Base-by-base conservation (phyloP, 2,329 filamentous ascomycete genomes). In the Thielaviopsis euricoi region DNA sequence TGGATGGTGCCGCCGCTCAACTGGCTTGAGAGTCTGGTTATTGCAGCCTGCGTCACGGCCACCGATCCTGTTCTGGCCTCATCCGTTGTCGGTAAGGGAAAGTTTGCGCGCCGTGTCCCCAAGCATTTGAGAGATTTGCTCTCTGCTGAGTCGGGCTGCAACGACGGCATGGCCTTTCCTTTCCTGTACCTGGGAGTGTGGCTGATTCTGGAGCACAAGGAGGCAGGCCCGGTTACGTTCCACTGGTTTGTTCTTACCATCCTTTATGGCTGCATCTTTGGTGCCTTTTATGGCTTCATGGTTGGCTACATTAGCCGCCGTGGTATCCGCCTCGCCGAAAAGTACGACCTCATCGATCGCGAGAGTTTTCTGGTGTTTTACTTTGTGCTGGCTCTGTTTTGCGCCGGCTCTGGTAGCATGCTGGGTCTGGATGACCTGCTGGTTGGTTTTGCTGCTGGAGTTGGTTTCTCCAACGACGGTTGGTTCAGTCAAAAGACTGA, bases 401-500 rank as follows among this genome's bases (percentile, higher is more conserved):
- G 89, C 67, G 93, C 93, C 60, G 93, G 93, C 19, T 91, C 91
- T 0, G 93, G 93, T 29, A 89, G 89, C 70, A 80, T 96, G 60
- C 74, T 98, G 51, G 93, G 93, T 54, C 78, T 96, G 65, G 93
- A 98, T 69, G 93, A 98, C 70, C 73, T 98, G 55, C 80, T 98
- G 3, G 88, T 98, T 46, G 93, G 93, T 46, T 98, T 98, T 66
- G 85, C 91, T 15, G 89, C 87, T 58, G 93, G 93, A 59, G 93
- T 98, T n/a, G 93, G 93, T 57, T 98, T 98, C 75, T 96, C 90
- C 64, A 98, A 98, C 70, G 93, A 98, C 67, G 93, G 93, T 63
- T 98, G 93, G 93, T 98, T 98, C 66, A 87, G 87, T 17, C 87
- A 96, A 67, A 96, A 96, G 76, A 98, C 93, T 0, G 93, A 98